Evolutionary conservation across 768 basidiomycete species (phyloP).

Genomic region (Rhizopogon rudus): DNA sequence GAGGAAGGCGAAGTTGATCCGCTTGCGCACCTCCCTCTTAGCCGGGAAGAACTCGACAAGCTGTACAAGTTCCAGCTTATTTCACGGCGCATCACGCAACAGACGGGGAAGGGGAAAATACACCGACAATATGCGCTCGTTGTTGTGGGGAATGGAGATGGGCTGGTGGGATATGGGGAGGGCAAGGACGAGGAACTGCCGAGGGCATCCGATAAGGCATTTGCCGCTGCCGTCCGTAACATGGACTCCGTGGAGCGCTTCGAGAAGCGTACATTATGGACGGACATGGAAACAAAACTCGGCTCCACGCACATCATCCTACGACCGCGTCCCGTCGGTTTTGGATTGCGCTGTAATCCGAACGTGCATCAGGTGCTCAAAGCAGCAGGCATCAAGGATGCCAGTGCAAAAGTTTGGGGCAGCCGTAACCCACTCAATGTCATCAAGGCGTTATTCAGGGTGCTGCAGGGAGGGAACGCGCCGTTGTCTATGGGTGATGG

Average conservation of each 20-base stretch:
- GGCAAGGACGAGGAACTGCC: constrained; percentile 63
- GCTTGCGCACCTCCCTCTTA: constrained; percentile 13
- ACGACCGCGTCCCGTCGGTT: constrained; percentile 82
- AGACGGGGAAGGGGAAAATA: constrained; percentile 94
- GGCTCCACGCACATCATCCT: constrained; percentile 78
- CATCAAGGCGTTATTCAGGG: constrained; percentile 76
- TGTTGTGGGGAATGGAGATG: constrained; percentile 79
- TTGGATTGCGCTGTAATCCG: constrained; percentile 88
- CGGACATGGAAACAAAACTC: constrained; percentile 80
- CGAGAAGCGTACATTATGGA: constrained; percentile 93
- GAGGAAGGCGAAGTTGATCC: constrained; percentile 11
- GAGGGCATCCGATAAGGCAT: constrained; percentile 53
- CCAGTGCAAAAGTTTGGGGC: constrained; percentile 93
- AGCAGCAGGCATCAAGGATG: constrained; percentile 93
- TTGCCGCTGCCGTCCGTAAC: constrained; percentile 68
- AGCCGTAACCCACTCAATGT: constrained; percentile 79
- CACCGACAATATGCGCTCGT: constrained; percentile 55
- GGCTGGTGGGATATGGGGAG: constrained; percentile 78
- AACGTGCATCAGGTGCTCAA: constrained; percentile 85
- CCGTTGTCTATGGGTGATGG: constrained; percentile 82
- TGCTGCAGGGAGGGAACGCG: constrained; percentile 82
- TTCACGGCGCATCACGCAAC: constrained; percentile 65
- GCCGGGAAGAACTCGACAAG: constrained; percentile 18
- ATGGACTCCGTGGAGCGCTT: constrained; percentile 96
- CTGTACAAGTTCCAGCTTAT: constrained; percentile 39